phyloP scores from a whole-genome alignment of 2,329 filamentous ascomycete genomes.

The Colletotrichum paranaense region DNA sequence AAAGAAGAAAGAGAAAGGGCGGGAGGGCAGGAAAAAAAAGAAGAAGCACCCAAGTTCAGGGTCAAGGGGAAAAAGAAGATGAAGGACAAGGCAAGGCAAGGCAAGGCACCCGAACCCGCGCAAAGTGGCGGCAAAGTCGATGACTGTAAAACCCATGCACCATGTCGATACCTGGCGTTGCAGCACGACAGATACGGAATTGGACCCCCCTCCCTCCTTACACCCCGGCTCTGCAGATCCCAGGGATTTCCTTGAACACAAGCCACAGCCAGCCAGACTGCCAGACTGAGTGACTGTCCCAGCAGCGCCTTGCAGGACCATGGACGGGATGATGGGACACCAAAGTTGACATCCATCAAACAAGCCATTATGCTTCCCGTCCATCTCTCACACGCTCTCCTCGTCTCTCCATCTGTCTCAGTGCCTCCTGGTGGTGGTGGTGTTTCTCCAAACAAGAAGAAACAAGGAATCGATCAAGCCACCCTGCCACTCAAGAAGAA shows the following conservation, averaged over 20 bases:
- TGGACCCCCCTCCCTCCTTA: conserved; percentile 4
- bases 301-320: conserved; percentile 12
- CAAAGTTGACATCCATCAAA: conserved; percentile 6
- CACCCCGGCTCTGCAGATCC: conserved; percentile 30
- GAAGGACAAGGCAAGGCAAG: not conserved
- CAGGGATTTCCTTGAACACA: conserved; percentile 30
- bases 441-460: not conserved
- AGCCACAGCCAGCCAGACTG: conserved; percentile 6
- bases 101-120: not conserved
- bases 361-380: not conserved
- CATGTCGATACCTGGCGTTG: conserved; percentile 28
- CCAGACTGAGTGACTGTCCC: too few relatives aligned
- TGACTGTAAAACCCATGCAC: conserved; percentile 6
- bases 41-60: too few relatives aligned
- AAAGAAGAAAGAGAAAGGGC: not conserved
- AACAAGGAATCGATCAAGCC: not conserved
- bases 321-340: not conserved
- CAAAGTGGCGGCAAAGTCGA: conserved; percentile 31
- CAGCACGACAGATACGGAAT: conserved; percentile 36
- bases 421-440: not conserved
- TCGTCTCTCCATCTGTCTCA: not conserved
- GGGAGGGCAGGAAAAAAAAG: not conserved
- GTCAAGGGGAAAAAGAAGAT: not conserved
- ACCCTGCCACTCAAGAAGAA: not conserved
- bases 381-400: not conserved